A percentile compares a stretch with the other conserved stretches of the same genome.
phyloP scores from a whole-genome alignment of 345 rosid genomes.

The Theobroma cacao region DNA sequence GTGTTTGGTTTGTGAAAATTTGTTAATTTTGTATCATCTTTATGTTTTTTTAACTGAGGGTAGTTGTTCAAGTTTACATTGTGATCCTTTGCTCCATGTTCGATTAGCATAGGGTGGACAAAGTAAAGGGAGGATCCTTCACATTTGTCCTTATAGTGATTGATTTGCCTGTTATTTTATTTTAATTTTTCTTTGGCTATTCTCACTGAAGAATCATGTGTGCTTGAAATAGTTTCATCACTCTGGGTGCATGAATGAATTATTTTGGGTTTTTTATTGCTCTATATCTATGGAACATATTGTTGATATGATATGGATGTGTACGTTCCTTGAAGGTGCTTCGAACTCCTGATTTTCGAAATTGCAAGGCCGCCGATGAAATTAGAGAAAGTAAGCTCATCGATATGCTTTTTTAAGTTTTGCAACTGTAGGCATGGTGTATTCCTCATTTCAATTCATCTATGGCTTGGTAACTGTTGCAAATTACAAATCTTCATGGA shows the following conservation, averaged over 20 bases:
- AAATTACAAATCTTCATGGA: background rate
- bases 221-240: conserved; percentile 6
- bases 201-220: background rate
- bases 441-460: background rate
- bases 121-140: background rate
- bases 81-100: background rate
- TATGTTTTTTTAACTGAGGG: background rate
- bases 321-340: conserved; percentile 45
- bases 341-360: conserved; percentile 60
- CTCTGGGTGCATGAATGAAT: background rate
- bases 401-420: background rate
- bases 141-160: background rate
- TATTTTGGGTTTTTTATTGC: background rate
- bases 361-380: conserved; percentile 62
- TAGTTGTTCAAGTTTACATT: background rate
- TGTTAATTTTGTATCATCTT: background rate
- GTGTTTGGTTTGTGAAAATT: background rate
- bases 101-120: background rate
- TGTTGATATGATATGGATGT: background rate
- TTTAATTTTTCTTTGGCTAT: background rate
- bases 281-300: background rate
- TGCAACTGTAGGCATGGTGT: background rate
- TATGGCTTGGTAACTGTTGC: background rate
- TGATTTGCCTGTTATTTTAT: background rate
- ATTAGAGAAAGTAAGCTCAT: conserved; percentile 62